Evolutionary conservation across 2,329 filamentous ascomycete genomes (phyloP).

Genomic region (Alternaria gansuensis): DNA sequence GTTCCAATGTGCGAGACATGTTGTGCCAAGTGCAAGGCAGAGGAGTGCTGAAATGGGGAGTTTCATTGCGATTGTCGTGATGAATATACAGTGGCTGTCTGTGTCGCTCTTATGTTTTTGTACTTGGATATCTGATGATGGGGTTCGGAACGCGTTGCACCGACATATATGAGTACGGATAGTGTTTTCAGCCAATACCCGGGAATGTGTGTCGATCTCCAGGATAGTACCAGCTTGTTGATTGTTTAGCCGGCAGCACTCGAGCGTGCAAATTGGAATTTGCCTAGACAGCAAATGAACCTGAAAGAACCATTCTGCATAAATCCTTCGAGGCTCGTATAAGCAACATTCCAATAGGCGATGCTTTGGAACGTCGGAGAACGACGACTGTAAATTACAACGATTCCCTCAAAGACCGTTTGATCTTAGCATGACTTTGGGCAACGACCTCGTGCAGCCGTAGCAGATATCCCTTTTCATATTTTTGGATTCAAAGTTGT

Average conservation of each 20-base stretch:
- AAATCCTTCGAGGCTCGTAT: neutral
- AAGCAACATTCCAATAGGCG: neutral
- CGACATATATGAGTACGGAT: neutral
- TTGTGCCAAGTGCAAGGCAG: constrained; percentile 6
- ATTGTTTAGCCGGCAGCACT: neutral
- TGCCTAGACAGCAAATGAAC: neutral
- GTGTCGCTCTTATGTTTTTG: neutral
- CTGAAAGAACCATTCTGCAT: neutral
- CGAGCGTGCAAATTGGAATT: neutral
- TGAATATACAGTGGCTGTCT: neutral
- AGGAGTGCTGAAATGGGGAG: constrained; percentile 6
- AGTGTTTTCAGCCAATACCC: neutral
- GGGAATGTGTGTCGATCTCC: neutral
- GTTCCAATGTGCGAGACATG: constrained; percentile 35
- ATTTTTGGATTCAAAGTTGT: constrained; percentile 35
- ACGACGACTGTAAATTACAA: too few species aligned
- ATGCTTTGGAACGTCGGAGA: neutral
- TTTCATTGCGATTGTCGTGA: constrained; percentile 6
- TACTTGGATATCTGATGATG: neutral
- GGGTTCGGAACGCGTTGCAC: neutral
- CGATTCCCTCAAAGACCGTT: constrained; percentile 11
- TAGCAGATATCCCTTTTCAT: constrained; percentile 66
- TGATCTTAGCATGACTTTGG: constrained; percentile 15
- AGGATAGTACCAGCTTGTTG: neutral
- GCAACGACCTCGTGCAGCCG: constrained; percentile 72